These are phyloP conservation scores for Gillenia trifoliata DNA, from an alignment of 306 rosid species.

Conservation along the genomic window DNA sequence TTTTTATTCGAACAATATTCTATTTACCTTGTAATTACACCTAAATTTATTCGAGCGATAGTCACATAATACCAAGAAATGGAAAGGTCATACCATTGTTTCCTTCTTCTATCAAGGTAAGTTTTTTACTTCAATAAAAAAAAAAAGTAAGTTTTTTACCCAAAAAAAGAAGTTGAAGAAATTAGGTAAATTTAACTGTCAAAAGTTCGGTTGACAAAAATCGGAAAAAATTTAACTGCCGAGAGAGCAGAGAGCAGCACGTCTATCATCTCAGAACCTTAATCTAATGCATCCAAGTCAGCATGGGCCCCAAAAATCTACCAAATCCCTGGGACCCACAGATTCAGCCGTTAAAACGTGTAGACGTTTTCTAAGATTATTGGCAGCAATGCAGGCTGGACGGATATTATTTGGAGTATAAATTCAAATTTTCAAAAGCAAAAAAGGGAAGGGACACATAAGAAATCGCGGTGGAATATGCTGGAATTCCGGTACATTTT, in stretches of 20 bases:
- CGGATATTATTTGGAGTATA: not conserved
- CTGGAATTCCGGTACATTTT: slow-evolving; percentile 28
- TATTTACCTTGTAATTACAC: no score
- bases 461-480: slow-evolving; percentile 17
- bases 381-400: not conserved
- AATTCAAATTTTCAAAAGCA: slow-evolving; percentile 2
- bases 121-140: no score
- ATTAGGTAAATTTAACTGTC: not conserved
- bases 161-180: no score
- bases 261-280: not conserved
- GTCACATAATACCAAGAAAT: not conserved
- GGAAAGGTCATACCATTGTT: not conserved
- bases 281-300: not conserved
- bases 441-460: not conserved
- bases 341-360: not conserved
- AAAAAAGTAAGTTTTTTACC: not conserved
- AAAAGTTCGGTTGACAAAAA: not conserved
- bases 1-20: no score
- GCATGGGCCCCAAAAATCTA: not conserved
- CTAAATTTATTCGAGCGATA: no score
- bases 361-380: no score
- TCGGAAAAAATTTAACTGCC: not conserved
- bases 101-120: not conserved
- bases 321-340: not conserved
- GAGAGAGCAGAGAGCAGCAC: not conserved